Evolutionary conservation across 192 early-diverging fungal species (phyloP).

Genomic region (Lunasporangiospora selenospora): DNA sequence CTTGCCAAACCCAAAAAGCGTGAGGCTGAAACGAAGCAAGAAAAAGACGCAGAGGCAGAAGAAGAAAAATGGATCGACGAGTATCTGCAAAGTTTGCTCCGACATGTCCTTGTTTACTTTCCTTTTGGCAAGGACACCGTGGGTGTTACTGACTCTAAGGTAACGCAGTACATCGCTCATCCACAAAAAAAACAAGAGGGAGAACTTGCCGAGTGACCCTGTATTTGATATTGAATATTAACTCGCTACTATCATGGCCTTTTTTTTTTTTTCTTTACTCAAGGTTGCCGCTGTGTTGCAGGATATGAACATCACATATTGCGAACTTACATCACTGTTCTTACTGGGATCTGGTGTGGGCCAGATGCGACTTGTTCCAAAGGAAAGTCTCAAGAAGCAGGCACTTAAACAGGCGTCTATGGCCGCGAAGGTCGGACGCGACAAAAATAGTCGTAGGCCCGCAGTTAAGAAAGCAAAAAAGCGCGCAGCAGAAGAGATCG

Average conservation of each 20-base stretch:
- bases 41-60: slow-evolving; percentile 19
- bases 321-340: slow-evolving; percentile 69
- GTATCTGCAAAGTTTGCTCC: slow-evolving; percentile 65
- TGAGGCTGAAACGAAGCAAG: slow-evolving; percentile 23
- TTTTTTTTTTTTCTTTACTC: slow-evolving; percentile 1
- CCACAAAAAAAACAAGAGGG: neutral
- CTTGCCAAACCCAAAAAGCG: slow-evolving; percentile 29
- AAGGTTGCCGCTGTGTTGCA: slow-evolving; percentile 61
- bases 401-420: neutral
- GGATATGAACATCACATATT: slow-evolving; percentile 76
- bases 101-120: slow-evolving; percentile 76
- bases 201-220: neutral
- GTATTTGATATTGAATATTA: slow-evolving; percentile 2
- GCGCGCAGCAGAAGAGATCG: neutral
- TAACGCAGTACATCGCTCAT: slow-evolving; percentile 17
- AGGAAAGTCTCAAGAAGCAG: slow-evolving; percentile 7
- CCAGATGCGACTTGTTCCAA: slow-evolving; percentile 18
- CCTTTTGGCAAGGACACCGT: slow-evolving; percentile 72
- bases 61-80: slow-evolving; percentile 50
- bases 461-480: slow-evolving; percentile 21
- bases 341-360: slow-evolving; percentile 51
- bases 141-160: slow-evolving; percentile 59
- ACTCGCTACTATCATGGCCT: no score
- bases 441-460: no score
- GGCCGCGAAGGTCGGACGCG: no score